Evolutionary conservation across 331 rosid genomes (phyloP).

Genomic region (Erythrophleum ivorense): DNA sequence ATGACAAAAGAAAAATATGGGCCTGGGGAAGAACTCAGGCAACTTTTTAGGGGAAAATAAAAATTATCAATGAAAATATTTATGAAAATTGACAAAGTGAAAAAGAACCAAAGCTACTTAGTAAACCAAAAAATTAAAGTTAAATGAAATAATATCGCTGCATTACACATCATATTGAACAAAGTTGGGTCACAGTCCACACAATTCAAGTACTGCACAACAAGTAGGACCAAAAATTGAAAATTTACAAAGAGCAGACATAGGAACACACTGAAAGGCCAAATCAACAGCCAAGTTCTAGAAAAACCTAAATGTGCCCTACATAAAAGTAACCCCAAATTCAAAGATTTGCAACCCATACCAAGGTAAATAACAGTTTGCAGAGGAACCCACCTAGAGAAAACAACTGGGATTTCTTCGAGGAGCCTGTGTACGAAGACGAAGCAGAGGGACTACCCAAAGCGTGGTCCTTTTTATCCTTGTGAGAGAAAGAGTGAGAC

Average conservation of each 20-base stretch:
- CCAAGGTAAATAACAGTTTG: not conserved
- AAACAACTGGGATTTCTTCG: conserved; percentile 63
- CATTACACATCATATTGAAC: not conserved
- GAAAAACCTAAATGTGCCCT: conserved; percentile 8
- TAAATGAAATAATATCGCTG: not conserved
- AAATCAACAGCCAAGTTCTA: not conserved
- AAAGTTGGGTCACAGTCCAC: conserved; percentile 22
- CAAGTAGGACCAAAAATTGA: not conserved
- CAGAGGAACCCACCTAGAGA: conserved; percentile 52
- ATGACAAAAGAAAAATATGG: not conserved
- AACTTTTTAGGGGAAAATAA: not conserved
- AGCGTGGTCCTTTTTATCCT: conserved; percentile 56
- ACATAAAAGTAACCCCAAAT: not conserved
- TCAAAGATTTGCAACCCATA: not conserved
- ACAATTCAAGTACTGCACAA: not conserved
- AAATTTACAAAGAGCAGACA: not conserved
- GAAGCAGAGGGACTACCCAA: conserved; percentile 42
- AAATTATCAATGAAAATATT: too few relatives aligned
- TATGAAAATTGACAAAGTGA: too few relatives aligned
- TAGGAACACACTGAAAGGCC: not conserved
- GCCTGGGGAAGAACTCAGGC: not conserved
- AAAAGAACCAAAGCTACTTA: not conserved
- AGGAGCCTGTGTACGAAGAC: conserved; percentile 46
- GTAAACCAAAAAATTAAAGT: not conserved
- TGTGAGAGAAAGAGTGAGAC: conserved; percentile 63